Conservation (phyloP, 352 stramenopile species). For the Globisporangium uncinulatum region DNA sequence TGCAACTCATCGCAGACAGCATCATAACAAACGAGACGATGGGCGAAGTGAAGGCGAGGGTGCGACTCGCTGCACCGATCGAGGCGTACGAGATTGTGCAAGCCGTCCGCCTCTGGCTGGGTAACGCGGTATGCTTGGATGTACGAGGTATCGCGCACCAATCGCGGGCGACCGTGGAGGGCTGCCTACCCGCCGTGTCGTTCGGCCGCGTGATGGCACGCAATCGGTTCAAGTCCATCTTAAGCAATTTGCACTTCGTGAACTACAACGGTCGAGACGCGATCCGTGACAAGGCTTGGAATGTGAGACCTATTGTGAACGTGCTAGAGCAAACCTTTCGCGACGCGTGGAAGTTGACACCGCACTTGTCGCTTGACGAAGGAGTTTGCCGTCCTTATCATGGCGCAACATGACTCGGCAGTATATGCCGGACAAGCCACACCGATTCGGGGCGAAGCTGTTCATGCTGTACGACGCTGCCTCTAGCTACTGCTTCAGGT, state of each 20-base stretch:
- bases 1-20: background rate
- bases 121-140: background rate
- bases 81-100: background rate
- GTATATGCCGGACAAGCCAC: background rate
- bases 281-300: too few relatives aligned
- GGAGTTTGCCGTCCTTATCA: too few relatives aligned
- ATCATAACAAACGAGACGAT: background rate
- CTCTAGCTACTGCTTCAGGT: too few relatives aligned
- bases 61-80: background rate
- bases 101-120: background rate
- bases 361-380: too few relatives aligned
- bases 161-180: background rate
- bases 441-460: too few relatives aligned
- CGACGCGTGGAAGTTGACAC: too few relatives aligned
- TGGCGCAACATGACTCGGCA: too few relatives aligned
- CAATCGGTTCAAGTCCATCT: background rate
- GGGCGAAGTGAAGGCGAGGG: background rate
- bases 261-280: background rate
- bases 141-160: background rate
- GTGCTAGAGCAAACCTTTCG: too few relatives aligned
- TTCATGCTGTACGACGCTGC: too few relatives aligned
- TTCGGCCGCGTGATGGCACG: background rate
- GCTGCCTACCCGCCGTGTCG: background rate
- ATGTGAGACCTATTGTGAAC: too few relatives aligned
- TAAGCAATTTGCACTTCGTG: background rate